Conservation (phyloP, 2,329 filamentous ascomycete genomes). For the Hysterium pulicare region DNA sequence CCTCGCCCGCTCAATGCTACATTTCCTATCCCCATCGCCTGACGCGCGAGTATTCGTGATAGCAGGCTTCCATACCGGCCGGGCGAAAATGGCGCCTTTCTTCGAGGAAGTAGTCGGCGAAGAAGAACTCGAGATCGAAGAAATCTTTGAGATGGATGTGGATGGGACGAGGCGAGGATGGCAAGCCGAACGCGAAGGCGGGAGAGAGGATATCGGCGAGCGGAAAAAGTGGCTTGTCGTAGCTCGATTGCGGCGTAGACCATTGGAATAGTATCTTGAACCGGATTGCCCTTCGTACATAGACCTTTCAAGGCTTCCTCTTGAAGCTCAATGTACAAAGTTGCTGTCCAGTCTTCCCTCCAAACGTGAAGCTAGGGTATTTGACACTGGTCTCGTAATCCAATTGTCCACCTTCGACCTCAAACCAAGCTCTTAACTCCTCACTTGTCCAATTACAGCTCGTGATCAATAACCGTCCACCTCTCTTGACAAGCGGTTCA, state of each 20-base stretch:
- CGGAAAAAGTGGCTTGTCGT: conserved; percentile 71
- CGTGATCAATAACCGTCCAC: conserved; percentile 78
- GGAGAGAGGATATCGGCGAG: conserved; percentile 58
- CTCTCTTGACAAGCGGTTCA: conserved; percentile 63
- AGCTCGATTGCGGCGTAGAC: conserved; percentile 34
- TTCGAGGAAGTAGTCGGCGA: conserved; percentile 54
- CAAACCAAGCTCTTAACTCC: conserved; percentile 80
- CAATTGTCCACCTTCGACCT: conserved; percentile 49
- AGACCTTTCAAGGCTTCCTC: conserved; percentile 41
- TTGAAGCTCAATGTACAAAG: conserved; percentile 84
- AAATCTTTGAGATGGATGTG: conserved; percentile 67
- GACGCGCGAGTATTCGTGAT: conserved; percentile 60
- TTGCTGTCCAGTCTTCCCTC: conserved; percentile 81
- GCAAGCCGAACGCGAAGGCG: conserved; percentile 53
- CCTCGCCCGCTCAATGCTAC: conserved; percentile 58
- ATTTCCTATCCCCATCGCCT: conserved; percentile 53
- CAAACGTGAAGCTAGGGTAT: conserved; percentile 87
- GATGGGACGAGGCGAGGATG: conserved; percentile 62
- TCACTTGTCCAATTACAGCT: conserved; percentile 98
- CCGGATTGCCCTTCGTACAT: no score
- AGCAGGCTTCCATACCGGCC: conserved; percentile 69
- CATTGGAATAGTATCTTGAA: not conserved
- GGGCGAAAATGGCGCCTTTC: conserved; percentile 63
- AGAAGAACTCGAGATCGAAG: conserved; percentile 56
- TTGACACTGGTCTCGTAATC: conserved; percentile 65